A percentile compares a stretch with the other conserved stretches of the same genome.
phyloP scores from a whole-genome alignment of 208 protist genomes.

The Trypanosoma theileri region DNA sequence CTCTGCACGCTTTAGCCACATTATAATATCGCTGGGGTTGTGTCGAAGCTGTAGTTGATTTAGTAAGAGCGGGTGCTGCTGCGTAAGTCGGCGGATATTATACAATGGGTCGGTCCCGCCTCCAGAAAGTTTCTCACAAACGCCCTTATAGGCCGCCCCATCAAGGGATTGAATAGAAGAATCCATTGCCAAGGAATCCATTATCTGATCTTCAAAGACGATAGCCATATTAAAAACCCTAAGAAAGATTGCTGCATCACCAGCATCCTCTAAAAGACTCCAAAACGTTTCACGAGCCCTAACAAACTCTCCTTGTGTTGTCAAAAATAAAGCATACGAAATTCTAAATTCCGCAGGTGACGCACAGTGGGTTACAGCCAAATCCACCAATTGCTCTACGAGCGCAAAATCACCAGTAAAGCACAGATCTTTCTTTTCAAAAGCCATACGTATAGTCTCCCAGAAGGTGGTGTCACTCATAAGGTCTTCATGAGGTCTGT shows the following conservation, averaged over 20 bases:
- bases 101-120: slow-evolving; percentile 33
- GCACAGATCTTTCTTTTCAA: slow-evolving; percentile 47
- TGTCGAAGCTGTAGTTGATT: slow-evolving; percentile 71
- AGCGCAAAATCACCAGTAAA: slow-evolving; percentile 39
- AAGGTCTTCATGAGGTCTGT: slow-evolving; percentile 21
- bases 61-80: slow-evolving; percentile 56
- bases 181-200: slow-evolving; percentile 70
- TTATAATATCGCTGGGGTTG: slow-evolving; percentile 35
- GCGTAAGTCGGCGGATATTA: slow-evolving; percentile 37
- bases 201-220: slow-evolving; percentile 73
- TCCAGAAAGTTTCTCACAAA: slow-evolving; percentile 35
- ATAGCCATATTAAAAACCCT: slow-evolving; percentile 50
- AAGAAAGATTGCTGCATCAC: slow-evolving; percentile 49
- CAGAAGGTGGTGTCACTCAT: slow-evolving; percentile 59
- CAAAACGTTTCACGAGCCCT: slow-evolving; percentile 47
- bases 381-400: slow-evolving; percentile 46
- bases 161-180: slow-evolving; percentile 33
- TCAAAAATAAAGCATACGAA: slow-evolving; percentile 65
- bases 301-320: slow-evolving; percentile 59
- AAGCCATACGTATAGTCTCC: slow-evolving; percentile 56
- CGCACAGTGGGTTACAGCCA: slow-evolving; percentile 44
- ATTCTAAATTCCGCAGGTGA: slow-evolving; percentile 50
- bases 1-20: slow-evolving; percentile 85
- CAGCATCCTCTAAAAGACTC: slow-evolving; percentile 44
- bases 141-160: slow-evolving; percentile 25